These are phyloP conservation scores for Ambrosiella xylebori DNA, from an alignment of 2,329 filamentous ascomycete genomes.

Conservation along the genomic window DNA sequence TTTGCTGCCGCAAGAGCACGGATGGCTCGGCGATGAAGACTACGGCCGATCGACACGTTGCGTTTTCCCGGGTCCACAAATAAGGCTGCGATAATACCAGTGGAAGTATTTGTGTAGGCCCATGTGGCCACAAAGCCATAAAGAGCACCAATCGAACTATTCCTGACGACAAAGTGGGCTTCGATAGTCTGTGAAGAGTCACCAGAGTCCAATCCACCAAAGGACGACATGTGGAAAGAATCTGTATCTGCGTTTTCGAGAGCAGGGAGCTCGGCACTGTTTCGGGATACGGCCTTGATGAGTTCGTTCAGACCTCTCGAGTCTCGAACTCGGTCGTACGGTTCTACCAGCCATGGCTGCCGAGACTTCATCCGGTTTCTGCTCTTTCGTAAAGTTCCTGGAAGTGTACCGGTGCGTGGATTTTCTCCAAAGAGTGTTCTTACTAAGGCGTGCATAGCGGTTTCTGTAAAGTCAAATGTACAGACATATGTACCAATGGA, in stretches of 20 bases:
- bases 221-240: conserved; percentile 50
- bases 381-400: conserved; percentile 67
- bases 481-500: conserved; percentile 84
- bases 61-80: conserved; percentile 77
- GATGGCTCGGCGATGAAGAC: conserved; percentile 71
- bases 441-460: conserved; percentile 68
- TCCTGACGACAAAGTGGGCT: conserved; percentile 79
- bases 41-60: conserved; percentile 78
- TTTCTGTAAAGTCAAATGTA: conserved; percentile 92
- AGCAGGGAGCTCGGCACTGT: conserved; percentile 49
- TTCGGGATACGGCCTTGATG: conserved; percentile 50
- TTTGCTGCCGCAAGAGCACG: conserved; percentile 51
- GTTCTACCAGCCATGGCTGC: conserved; percentile 88
- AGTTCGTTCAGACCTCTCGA: conserved; percentile 56
- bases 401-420: conserved; percentile 39
- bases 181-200: conserved; percentile 38
- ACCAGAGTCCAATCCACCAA: conserved; percentile 14
- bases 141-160: conserved; percentile 76
- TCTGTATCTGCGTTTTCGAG: conserved; percentile 51
- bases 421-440: conserved; percentile 68
- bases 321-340: conserved; percentile 68
- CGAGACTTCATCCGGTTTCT: conserved; percentile 77
- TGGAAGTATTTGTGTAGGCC: conserved; percentile 59
- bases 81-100: conserved; percentile 67
- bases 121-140: conserved; percentile 66